Conservation (phyloP, 345 rosid species). For the Anastatica hierochuntica region DNA sequence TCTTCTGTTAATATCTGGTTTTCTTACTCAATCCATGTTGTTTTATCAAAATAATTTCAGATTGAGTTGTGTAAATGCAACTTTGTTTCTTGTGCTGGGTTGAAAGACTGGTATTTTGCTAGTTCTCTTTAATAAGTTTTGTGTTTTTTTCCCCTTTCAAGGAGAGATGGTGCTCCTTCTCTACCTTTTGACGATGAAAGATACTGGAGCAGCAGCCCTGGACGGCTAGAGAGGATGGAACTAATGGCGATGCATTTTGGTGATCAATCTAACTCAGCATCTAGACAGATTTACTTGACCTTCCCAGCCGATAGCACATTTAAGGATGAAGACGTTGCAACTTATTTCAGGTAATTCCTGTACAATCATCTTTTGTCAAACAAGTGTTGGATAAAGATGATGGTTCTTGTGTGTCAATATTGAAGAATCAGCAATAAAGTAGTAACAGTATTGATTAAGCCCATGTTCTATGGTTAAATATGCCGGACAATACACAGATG, state of each 20-base stretch:
- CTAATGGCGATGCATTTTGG: slow-evolving; percentile 50
- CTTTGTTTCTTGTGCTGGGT: neutral
- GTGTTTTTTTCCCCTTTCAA: neutral
- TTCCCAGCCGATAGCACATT: slow-evolving; percentile 94
- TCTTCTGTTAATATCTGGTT: too few relatives aligned
- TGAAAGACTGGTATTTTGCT: neutral
- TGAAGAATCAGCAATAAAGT: neutral
- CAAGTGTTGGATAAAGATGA: neutral
- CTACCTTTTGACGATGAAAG: slow-evolving; percentile 43
- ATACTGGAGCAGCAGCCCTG: slow-evolving; percentile 44
- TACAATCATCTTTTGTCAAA: neutral
- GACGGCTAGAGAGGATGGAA: slow-evolving; percentile 39
- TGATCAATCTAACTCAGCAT: slow-evolving; percentile 57
- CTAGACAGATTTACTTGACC: slow-evolving; percentile 88
- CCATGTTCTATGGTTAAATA: neutral
- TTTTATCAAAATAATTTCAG: too few relatives aligned
- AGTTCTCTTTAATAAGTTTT: neutral
- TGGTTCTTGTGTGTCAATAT: neutral
- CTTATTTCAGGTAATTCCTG: slow-evolving; percentile 63
- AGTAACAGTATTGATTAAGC: neutral
- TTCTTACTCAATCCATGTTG: too few relatives aligned
- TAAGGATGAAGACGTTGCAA: slow-evolving; percentile 90
- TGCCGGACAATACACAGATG: too few relatives aligned
- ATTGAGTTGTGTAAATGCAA: too few relatives aligned
- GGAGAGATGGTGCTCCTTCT: slow-evolving; percentile 35